Evolutionary conservation across 164 flowering plant genomes (phyloP).

Genomic region (Berberis vulgaris): DNA sequence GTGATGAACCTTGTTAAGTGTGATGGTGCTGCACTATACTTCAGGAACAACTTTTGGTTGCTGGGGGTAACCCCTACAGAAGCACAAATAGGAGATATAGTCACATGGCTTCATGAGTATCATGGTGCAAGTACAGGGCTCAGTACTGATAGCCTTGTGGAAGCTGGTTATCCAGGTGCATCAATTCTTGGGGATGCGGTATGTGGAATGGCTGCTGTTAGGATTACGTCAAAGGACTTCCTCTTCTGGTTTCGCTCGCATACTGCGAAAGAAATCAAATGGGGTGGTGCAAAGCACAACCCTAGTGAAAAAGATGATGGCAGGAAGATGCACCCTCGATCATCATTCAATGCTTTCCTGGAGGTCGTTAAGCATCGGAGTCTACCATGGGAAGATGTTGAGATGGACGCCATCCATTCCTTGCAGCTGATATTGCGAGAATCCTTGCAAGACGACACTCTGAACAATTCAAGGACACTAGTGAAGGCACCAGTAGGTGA

Average conservation of each 20-base stretch:
- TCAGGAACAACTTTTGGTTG: constrained; percentile 38
- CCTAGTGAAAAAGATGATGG: constrained; percentile 59
- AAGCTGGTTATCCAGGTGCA: constrained; percentile 69
- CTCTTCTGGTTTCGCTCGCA: constrained; percentile 81
- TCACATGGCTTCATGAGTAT: constrained; percentile 47
- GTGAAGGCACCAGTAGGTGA: constrained; percentile 39
- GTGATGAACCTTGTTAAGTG: constrained; percentile 74
- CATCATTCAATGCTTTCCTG: constrained; percentile 81
- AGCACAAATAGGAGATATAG: constrained; percentile 45
- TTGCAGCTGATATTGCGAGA: constrained; percentile 71
- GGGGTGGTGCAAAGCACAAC: constrained; percentile 87
- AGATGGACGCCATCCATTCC: constrained; percentile 89
- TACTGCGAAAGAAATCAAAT: constrained; percentile 65
- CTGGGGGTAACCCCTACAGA: constrained; percentile 71
- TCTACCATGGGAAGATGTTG: constrained; percentile 79
- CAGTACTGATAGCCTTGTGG: constrained; percentile 70
- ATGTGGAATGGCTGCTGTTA: constrained; percentile 73
- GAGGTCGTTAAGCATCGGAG: constrained; percentile 71
- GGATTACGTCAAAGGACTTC: constrained; percentile 47
- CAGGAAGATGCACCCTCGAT: constrained; percentile 74
- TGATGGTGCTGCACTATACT: constrained; percentile 75
- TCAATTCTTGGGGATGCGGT: constrained; percentile 49
- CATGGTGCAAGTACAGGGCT: constrained; percentile 50
- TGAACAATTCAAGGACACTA: constrained; percentile 32
- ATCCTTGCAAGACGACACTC: constrained; percentile 43